phyloP scores from a whole-genome alignment of 2,329 filamentous ascomycete genomes.

The Ophiostoma novo-ulmi region DNA sequence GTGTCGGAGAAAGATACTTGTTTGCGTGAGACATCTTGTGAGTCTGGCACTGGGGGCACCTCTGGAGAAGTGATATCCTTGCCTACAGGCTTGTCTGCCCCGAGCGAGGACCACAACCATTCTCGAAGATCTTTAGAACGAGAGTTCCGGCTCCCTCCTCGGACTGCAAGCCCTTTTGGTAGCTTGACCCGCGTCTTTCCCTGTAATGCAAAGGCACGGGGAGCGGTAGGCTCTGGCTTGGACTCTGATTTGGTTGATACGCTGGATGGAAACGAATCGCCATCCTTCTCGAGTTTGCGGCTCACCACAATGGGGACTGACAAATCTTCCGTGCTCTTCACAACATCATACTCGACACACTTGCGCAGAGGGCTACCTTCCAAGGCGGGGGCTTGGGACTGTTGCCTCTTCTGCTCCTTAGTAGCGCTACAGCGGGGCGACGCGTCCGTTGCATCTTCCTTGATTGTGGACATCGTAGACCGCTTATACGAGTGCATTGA shows the following conservation, averaged over 20 bases:
- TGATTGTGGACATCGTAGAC: slow-evolving; percentile 27
- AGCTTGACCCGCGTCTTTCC: slow-evolving; percentile 1
- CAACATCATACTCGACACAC: not conserved
- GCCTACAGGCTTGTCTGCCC: not conserved
- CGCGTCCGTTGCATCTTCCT: slow-evolving; percentile 24
- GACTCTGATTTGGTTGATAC: not conserved
- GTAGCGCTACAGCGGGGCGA: not conserved
- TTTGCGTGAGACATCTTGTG: not conserved
- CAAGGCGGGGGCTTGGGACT: not conserved
- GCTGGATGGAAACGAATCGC: not conserved
- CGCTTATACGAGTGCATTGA: slow-evolving; percentile 18
- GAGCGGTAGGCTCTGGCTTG: not conserved
- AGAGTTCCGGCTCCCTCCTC: not conserved
- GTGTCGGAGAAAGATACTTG: not conserved
- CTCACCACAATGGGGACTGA: not conserved
- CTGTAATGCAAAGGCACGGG: slow-evolving; percentile 1
- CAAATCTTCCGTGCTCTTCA: not conserved
- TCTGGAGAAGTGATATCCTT: not conserved
- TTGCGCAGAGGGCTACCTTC: not conserved
- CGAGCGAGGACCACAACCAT: slow-evolving; percentile 16
- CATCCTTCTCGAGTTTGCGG: not conserved
- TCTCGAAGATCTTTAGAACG: not conserved
- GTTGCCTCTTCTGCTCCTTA: not conserved
- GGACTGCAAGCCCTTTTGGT: slow-evolving; percentile 5
- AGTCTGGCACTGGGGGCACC: not conserved